Evolutionary conservation across 768 basidiomycete genomes (phyloP).

Genomic region (Boletus reticulatus): DNA sequence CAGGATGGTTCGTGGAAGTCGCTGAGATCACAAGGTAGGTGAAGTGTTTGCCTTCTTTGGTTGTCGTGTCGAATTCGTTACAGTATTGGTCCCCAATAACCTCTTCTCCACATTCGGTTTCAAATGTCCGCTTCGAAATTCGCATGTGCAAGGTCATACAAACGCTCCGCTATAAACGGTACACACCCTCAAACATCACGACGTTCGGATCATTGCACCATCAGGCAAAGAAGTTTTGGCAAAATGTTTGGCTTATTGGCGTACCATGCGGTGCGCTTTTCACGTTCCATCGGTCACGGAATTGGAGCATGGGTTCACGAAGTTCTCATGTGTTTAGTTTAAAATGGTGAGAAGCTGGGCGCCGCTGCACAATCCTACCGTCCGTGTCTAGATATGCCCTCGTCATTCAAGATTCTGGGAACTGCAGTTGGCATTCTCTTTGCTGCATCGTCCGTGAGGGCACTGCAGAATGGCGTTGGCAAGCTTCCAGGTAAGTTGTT

Average conservation of each 20-base stretch:
- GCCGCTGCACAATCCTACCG: not conserved
- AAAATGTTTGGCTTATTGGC: not conserved
- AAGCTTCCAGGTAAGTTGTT: constrained; percentile 29
- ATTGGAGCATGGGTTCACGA: not conserved
- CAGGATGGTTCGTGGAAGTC: too few species aligned
- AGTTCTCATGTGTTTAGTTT: not conserved
- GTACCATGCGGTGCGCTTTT: not conserved
- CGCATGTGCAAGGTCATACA: too few species aligned
- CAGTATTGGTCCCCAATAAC: too few species aligned
- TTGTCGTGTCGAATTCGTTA: too few species aligned
- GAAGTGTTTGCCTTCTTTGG: too few species aligned
- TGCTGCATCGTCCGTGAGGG: constrained; percentile 10
- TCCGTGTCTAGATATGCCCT: constrained; percentile 8
- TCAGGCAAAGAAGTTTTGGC: constrained; percentile 1
- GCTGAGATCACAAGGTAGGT: too few species aligned
- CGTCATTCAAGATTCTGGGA: constrained; percentile 5
- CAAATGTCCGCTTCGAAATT: too few species aligned
- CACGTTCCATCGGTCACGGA: not conserved
- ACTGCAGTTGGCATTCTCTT: constrained; percentile 12
- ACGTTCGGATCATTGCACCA: not conserved
- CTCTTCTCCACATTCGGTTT: too few species aligned
- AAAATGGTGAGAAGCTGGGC: constrained; percentile 7
- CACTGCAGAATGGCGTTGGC: constrained; percentile 30
- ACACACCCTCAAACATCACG: too few species aligned
- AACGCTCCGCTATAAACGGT: too few species aligned